These are phyloP conservation scores for Hebeloma cylindrosporum DNA, from an alignment of 768 basidiomycete genomes.

Conservation along the genomic window DNA sequence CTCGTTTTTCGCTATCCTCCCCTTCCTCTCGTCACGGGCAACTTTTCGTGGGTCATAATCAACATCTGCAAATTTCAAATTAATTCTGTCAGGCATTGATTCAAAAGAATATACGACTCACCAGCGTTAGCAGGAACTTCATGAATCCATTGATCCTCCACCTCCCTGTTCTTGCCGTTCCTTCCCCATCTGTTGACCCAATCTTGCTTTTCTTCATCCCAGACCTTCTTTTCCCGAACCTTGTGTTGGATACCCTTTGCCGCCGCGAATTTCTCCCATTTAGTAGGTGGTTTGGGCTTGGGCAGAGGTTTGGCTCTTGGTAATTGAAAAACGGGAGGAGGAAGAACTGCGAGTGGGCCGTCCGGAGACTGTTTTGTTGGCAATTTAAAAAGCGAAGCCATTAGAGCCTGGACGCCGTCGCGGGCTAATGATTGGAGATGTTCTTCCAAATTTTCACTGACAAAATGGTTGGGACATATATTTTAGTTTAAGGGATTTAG, in stretches of 20 bases:
- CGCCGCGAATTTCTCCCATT: constrained; percentile 95
- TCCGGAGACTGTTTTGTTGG: constrained; percentile 74
- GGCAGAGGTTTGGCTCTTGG: constrained; percentile 93
- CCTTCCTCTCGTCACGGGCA: constrained; percentile 78
- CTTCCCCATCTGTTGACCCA: constrained; percentile 93
- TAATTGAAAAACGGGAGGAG: constrained; percentile 70
- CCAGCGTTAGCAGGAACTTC: constrained; percentile 88
- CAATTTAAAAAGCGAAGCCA: constrained; percentile 78
- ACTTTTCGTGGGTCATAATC: constrained; percentile 78
- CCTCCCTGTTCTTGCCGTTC: constrained; percentile 84
- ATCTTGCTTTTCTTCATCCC: constrained; percentile 94
- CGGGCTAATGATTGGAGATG: constrained; percentile 78
- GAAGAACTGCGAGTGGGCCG: constrained; percentile 83
- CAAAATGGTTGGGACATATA: constrained; percentile 1
- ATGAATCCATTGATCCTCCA: constrained; percentile 86
- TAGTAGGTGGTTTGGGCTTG: constrained; percentile 88
- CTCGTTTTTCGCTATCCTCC: constrained; percentile 81
- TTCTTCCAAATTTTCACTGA: constrained; percentile 74
- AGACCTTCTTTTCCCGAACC: constrained; percentile 74
- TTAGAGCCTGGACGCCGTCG: constrained; percentile 79
- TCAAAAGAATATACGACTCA: constrained; percentile 34
- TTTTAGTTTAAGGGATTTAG: background rate
- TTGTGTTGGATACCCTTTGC: constrained; percentile 91
- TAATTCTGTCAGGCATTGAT: background rate
- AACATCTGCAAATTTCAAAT: constrained; percentile 49